Conservation (phyloP, 1,284 basidiomycete species). For the Wallemia hederae region DNA sequence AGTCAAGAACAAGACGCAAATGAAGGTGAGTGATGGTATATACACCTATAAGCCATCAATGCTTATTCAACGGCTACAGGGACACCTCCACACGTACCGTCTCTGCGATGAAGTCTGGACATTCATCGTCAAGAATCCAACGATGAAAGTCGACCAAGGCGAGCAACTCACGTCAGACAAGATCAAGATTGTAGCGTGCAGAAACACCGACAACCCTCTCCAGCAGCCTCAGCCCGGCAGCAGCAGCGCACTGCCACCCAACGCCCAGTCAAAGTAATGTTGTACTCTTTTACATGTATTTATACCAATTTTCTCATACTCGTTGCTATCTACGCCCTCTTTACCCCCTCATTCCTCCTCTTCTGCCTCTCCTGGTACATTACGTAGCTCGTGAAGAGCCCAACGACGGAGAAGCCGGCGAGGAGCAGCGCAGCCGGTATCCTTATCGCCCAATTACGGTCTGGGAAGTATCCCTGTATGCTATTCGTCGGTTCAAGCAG, state of each 20-base stretch:
- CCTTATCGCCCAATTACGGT: slow-evolving; percentile 67
- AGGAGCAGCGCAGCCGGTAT: slow-evolving; percentile 55
- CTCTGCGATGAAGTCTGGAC: slow-evolving; percentile 93
- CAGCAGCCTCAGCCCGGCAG: slow-evolving; percentile 16
- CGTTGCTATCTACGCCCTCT: not conserved
- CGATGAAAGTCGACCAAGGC: slow-evolving; percentile 80
- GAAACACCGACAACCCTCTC: slow-evolving; percentile 59
- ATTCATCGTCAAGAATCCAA: slow-evolving; percentile 67
- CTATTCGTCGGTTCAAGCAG: slow-evolving; percentile 45
- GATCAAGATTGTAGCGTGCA: slow-evolving; percentile 88
- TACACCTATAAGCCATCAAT: slow-evolving; percentile 4
- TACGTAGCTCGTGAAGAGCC: slow-evolving; percentile 44
- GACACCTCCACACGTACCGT: slow-evolving; percentile 69
- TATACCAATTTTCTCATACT: not conserved
- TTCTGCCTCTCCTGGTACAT: slow-evolving; percentile 16
- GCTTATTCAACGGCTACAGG: slow-evolving; percentile 24
- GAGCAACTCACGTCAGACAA: slow-evolving; percentile 42
- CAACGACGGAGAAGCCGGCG: slow-evolving; percentile 42
- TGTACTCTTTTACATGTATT: not conserved
- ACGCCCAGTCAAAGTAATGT: not conserved
- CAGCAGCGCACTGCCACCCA: not conserved
- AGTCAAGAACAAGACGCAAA: slow-evolving; percentile 67
- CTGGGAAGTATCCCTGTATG: slow-evolving; percentile 47
- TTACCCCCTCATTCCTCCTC: not conserved
- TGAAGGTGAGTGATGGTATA: slow-evolving; percentile 31